Evolutionary conservation across 352 stramenopile genomes (phyloP), one percentile per base, ranked within the genome.

Genomic region (Phytophthora crassamura): DNA sequence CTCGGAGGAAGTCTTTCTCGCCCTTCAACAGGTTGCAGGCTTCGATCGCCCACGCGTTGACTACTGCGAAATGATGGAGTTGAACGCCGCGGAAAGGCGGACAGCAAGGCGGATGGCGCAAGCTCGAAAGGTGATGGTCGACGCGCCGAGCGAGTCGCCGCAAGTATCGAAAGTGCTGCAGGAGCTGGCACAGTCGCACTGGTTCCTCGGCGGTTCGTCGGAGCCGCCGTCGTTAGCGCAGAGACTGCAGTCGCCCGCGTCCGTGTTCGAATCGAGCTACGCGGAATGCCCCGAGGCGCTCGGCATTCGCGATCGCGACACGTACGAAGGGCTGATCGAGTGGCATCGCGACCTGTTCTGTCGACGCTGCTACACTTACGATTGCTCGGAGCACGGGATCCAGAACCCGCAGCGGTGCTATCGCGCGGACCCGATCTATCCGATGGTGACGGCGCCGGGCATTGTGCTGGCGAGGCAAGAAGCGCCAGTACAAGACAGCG

Each of bases 331-430:
- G 9, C 43, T 90, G 14, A 80, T 85, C 40, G 88, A 97, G 60
- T 89, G 78, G 53, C 94, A 94, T 70, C 80, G 86, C 0, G 79
- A 93, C 55, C 52, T 98, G 4, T 97, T 98, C 59, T 98, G 94
- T 63, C 77, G 89, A 4, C 78, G 87, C 3, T 98, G 94, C 69
- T 97, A 90, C 60, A 81, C 64, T 0, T 98, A 98, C 74, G 90
- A 98, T 67, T 98, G 94, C 54, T 78, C 85, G 43, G 67, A 96
- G 34, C 94, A 98, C 64, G 91, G 91, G 1, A 94, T 90, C 41
- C 58, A 90, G 48, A 77, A 90, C 38, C 83, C 85, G 3, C 72
- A 74, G 20, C 83, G 82, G 15, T 64, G 51, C 10, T 36, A 63
- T 51, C 78, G 85, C 2, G 72, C 60, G 2, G 82, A 92, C 62